Evolutionary conservation across 2,329 filamentous ascomycete species (phyloP), one percentile per base, ranked within the genome.

Genomic region (Sporothrix protearum): DNA sequence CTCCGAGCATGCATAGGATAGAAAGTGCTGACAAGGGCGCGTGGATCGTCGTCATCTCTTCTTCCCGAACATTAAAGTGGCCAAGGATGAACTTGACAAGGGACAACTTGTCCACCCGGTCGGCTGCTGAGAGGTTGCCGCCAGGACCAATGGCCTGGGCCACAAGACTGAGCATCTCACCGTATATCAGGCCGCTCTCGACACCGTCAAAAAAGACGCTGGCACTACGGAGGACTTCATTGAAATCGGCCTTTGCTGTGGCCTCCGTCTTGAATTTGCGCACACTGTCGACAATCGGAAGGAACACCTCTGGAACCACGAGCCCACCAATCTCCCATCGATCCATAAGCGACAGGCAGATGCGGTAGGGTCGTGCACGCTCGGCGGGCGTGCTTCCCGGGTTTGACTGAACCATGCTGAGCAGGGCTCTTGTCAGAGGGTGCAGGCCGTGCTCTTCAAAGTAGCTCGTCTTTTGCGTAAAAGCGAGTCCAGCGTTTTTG

Each of bases 171-270:
- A 93, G 83, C 71, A 97, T 85, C 78, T 97, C 93, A 64, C 91
- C 90, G 84, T 96, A 99, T 63, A 99, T 97, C 25, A 98, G 84
- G 8, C 92, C 91, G 76, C 94, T 97, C 80, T 99, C 96, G 51
- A 98, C 95, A 5, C 95, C 95, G 78, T 99, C 96, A 76, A 99
- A 99, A 81, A 99, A 99, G 53, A 96, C 91, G 78, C 92, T 97
- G 5, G 95, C 96, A 78, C 95, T 98, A 75, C 93, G 89, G 75
- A 98, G 86, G 2, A 98, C 94, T 79, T 99, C 96, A 16, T 89
- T 86, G 73, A 96, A 93, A 72, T 95, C 89, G 7, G 86, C 81
- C 77, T 91, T 91, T n/a, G 85, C 86, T 0, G 86, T 80, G 12
- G 91, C 88, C 68, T 83, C 83, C 33, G 83, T 82, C 79, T 94